Evolutionary conservation across 495 filamentous ascomycete genomes (phyloP), one percentile per base, ranked within the genome.

Genomic region (Penicillium robsamsonii): DNA sequence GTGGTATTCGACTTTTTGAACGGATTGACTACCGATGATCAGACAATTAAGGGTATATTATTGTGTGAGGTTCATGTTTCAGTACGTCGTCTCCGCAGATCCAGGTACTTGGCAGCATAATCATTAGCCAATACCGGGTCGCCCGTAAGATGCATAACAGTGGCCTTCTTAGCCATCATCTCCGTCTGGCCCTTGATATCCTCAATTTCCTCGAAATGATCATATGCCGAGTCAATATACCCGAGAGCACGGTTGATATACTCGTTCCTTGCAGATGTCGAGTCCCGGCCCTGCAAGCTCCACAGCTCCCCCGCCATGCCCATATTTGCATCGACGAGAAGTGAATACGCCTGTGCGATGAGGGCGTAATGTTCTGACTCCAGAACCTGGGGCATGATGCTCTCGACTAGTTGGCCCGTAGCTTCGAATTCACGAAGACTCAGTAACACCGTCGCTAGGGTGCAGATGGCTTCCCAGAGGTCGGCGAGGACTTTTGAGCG

Each of bases 81-180:
- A 4, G 49, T 44, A 0, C 63, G 55, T 59, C 66, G 65, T 46
- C 60, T 81, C 54, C 76, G 79, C 53, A 90, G 62, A 56, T 81
- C 81, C 50, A 90, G 51, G 68, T 91, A 92, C 60, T 81, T 82
- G 11, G 85, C 81, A 5, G 88, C 88, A 70, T 82, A 90, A 53
- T 91, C 86, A 72, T 92, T 89, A 1, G 89, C 84, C 60, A 88
- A 67, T 17, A 79, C 81, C 50, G 80, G 70, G 58, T 96, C 87
- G 4, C 89, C 91, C 22, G 87, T 76, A 9, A 88, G 74, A 67
- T 86, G 85, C 81, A 90, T 88, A 40, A 96, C 78, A 9, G 87
- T 87, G 15, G 90, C 88, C 69, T 91, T 92, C 74, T 93, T 93
- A 2, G 88, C 88, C 76, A 95, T 83, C 83, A 90, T 86, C 73